A percentile compares a stretch with the other conserved stretches of the same genome.
These are phyloP conservation scores for Verticillium alfalfae DNA, from an alignment of 2,329 filamentous ascomycete genomes.

Conservation along the genomic window DNA sequence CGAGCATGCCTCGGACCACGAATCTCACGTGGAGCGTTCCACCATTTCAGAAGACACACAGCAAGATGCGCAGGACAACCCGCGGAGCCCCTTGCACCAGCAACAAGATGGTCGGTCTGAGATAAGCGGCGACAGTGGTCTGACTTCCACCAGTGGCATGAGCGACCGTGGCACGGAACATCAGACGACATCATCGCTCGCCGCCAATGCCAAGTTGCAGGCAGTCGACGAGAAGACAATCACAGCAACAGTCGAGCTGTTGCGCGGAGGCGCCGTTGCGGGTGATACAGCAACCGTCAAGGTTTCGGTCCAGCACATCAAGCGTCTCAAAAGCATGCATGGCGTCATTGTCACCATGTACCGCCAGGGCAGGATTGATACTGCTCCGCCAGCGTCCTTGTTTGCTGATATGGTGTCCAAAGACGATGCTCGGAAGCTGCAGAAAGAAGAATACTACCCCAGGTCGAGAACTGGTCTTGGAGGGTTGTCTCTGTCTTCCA, in stretches of 20 bases:
- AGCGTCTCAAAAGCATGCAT: conserved; percentile 82
- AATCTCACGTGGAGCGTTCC: conserved; percentile 30
- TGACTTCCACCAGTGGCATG: conserved; percentile 60
- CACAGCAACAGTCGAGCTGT: conserved; percentile 76
- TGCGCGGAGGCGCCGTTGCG: conserved; percentile 77
- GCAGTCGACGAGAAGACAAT: conserved; percentile 68
- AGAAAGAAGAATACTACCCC: conserved; percentile 81
- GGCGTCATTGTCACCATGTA: conserved; percentile 92
- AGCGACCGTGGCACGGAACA: conserved; percentile 30
- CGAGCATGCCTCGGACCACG: conserved; percentile 26
- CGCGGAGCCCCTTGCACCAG: conserved; percentile 38
- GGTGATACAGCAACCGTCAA: conserved; percentile 78
- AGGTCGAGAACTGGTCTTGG: conserved; percentile 82
- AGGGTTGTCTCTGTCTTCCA: conserved; percentile 79
- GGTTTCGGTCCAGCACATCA: conserved; percentile 81
- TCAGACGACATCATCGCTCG: conserved; percentile 24
- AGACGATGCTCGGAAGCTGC: conserved; percentile 60
- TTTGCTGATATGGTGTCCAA: conserved; percentile 49
- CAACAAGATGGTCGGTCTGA: conserved; percentile 59
- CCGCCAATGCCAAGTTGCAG: conserved; percentile 28
- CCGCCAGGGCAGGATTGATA: conserved; percentile 84
- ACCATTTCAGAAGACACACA: conserved; percentile 31
- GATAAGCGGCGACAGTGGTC: conserved; percentile 63
- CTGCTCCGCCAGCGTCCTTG: conserved; percentile 49
- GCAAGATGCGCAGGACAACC: conserved; percentile 27